Evolutionary conservation across 1,284 basidiomycete genomes (phyloP).

Genomic region (Puccinia coronata): DNA sequence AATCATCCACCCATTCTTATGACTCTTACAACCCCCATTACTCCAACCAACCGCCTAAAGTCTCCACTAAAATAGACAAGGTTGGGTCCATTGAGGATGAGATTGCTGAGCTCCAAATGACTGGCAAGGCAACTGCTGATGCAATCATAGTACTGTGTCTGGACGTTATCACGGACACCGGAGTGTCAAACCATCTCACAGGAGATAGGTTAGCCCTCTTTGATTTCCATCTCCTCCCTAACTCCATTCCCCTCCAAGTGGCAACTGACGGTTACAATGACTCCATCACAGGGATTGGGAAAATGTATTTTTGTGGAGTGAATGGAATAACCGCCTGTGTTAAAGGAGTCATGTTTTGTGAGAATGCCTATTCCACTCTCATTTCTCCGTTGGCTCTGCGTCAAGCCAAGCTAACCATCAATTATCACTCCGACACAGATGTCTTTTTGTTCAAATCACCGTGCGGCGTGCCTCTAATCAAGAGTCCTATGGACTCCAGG

Average conservation of each 20-base stretch:
- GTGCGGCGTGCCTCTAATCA: not conserved
- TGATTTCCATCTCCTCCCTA: not conserved
- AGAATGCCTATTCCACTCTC: not conserved
- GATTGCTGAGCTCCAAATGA: not conserved
- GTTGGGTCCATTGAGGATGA: not conserved
- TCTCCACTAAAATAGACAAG: not conserved
- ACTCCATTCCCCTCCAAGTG: slow-evolving; percentile 7
- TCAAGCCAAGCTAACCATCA: not conserved
- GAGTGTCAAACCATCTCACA: not conserved
- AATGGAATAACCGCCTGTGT: not conserved
- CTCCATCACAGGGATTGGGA: slow-evolving; percentile 6
- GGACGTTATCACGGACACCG: not conserved
- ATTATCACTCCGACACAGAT: not conserved
- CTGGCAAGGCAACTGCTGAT: not conserved
- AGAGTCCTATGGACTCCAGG: not conserved
- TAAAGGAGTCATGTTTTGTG: slow-evolving; percentile 1
- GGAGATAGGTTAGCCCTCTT: not conserved
- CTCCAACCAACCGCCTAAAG: no score
- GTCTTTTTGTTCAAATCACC: not conserved
- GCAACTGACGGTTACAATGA: not conserved
- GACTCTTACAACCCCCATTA: not conserved
- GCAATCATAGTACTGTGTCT: not conserved
- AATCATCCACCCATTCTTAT: not conserved
- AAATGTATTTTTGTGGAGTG: slow-evolving; percentile 3
- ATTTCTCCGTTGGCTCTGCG: not conserved